These are phyloP conservation scores for Penicillium bialowiezense DNA, from an alignment of 495 filamentous ascomycete genomes.

Conservation along the genomic window DNA sequence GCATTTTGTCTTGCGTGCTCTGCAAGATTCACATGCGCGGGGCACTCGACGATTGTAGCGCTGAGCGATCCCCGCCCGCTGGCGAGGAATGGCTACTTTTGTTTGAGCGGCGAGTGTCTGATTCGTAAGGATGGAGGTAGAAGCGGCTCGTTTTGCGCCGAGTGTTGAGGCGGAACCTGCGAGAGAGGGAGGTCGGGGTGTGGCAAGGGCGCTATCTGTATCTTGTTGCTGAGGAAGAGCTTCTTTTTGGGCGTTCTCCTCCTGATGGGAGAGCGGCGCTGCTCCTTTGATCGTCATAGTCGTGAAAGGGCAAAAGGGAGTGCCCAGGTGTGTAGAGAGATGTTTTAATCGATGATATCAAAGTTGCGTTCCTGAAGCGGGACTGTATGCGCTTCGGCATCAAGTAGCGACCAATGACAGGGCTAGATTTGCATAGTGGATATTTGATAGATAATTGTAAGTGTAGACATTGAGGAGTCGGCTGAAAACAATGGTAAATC, in stretches of 20 bases:
- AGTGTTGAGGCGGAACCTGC: slow-evolving; percentile 8
- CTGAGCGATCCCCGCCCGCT: slow-evolving; percentile 25
- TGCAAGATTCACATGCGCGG: slow-evolving; percentile 69
- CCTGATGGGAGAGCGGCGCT: background rate
- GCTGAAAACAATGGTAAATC: background rate
- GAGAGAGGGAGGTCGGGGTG: slow-evolving; percentile 7
- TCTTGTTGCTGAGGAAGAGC: slow-evolving; percentile 1
- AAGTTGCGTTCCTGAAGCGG: slow-evolving; percentile 11
- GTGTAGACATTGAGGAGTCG: too few relatives aligned
- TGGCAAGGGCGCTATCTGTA: slow-evolving; percentile 12
- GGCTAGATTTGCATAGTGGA: background rate
- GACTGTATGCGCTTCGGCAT: slow-evolving; percentile 16
- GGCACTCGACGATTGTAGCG: slow-evolving; percentile 45
- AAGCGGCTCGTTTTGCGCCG: background rate
- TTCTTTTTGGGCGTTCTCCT: background rate
- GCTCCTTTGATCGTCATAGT: slow-evolving; percentile 21
- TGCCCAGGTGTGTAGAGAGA: background rate
- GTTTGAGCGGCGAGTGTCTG: slow-evolving; percentile 21
- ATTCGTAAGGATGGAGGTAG: slow-evolving; percentile 5
- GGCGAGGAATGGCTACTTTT: slow-evolving; percentile 51
- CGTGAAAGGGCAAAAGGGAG: slow-evolving; percentile 4
- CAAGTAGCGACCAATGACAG: background rate
- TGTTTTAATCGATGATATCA: slow-evolving; percentile 3
- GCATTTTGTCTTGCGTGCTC: slow-evolving; percentile 65
- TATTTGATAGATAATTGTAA: background rate